phyloP scores from a whole-genome alignment of 2,329 filamentous ascomycete genomes.

The Colletotrichum abscissum region DNA sequence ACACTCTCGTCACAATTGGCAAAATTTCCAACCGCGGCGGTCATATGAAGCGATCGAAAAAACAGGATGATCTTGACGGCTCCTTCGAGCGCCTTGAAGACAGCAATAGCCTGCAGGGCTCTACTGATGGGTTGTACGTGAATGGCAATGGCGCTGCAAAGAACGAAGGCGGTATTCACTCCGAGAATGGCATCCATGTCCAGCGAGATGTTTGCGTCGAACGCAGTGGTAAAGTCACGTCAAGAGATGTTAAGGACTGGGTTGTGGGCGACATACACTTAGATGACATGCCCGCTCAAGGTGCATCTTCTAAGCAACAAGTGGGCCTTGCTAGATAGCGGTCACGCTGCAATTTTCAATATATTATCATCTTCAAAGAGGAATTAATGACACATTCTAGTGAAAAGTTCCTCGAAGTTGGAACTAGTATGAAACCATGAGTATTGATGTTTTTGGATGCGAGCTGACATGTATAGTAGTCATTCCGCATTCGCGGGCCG shows the following conservation, averaged over 20 bases:
- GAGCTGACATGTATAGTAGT: neutral
- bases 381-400: rapidly evolving
- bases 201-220: neutral
- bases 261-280: neutral
- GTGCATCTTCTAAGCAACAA: neutral
- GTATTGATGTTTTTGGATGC: neutral
- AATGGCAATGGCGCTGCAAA: neutral
- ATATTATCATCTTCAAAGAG: neutral
- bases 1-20: conserved; percentile 1
- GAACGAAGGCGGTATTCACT: neutral
- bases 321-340: neutral
- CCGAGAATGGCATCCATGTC: neutral
- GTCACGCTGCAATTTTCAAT: neutral
- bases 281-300: neutral
- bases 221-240: neutral
- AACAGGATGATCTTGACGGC: neutral
- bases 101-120: neutral
- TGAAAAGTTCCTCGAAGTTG: neutral
- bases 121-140: neutral
- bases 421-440: neutral
- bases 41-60: neutral
- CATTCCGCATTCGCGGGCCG: neutral
- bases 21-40: neutral
- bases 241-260: neutral
- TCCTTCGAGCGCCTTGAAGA: neutral